A percentile compares a stretch with the other conserved stretches of the same genome.
phyloP scores from a whole-genome alignment of 805 yeast genomes.

The Saturnispora galanensis region DNA sequence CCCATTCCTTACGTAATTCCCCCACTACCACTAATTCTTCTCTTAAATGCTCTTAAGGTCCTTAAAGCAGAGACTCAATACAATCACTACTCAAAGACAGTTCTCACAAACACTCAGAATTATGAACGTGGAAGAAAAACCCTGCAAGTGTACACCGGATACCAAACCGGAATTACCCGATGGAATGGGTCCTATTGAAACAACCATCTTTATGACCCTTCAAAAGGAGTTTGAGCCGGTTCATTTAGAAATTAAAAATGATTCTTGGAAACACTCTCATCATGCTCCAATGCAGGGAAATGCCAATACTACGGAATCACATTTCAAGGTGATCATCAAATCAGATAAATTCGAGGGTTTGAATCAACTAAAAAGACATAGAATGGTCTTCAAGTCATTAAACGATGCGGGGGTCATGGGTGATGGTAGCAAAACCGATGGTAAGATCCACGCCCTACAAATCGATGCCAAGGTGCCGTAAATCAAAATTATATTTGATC shows the following conservation, averaged over 20 bases:
- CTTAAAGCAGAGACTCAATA: too few species aligned
- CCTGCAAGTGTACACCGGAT: slow-evolving; percentile 11
- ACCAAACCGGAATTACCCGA: slow-evolving; percentile 19
- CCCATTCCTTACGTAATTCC: neutral
- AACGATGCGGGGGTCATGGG: slow-evolving; percentile 49
- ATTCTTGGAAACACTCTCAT: slow-evolving; percentile 80
- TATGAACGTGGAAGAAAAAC: slow-evolving; percentile 4
- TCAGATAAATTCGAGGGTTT: slow-evolving; percentile 60
- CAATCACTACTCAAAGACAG: neutral
- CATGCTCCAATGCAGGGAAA: slow-evolving; percentile 78
- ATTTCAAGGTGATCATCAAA: slow-evolving; percentile 66
- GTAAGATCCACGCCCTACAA: slow-evolving; percentile 71
- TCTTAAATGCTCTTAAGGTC: neutral
- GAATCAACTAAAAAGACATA: slow-evolving; percentile 59
- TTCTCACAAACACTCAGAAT: neutral
- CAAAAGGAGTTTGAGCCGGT: slow-evolving; percentile 34
- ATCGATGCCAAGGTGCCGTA: slow-evolving; percentile 66
- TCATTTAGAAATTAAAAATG: slow-evolving; percentile 52
- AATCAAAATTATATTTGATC: neutral
- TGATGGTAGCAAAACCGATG: slow-evolving; percentile 37
- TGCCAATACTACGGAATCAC: slow-evolving; percentile 64
- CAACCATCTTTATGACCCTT: slow-evolving; percentile 36
- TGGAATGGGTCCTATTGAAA: slow-evolving; percentile 36
- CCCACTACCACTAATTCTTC: neutral
- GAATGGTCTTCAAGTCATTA: slow-evolving; percentile 58